These are phyloP conservation scores for Pleurotus tuoliensis DNA, from an alignment of 768 basidiomycete genomes.

Conservation along the genomic window DNA sequence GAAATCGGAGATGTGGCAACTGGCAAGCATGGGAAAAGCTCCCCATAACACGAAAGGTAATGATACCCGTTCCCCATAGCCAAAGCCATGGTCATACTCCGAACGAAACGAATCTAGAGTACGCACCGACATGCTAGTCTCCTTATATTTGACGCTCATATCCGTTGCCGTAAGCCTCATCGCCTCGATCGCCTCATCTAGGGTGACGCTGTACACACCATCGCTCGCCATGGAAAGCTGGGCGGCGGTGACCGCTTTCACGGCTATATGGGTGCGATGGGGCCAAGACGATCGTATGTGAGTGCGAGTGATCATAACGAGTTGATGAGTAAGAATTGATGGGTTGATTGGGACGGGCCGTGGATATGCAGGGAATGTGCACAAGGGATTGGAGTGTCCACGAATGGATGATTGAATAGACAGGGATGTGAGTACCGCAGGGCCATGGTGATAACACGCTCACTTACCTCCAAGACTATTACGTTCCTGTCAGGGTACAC, in stretches of 20 bases:
- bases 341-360: too few relatives aligned
- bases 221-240: constrained; percentile 92
- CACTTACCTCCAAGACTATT: constrained; percentile 77
- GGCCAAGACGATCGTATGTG: not conserved
- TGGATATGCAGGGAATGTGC: too few relatives aligned
- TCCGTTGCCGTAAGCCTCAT: constrained; percentile 92
- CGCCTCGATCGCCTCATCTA: constrained; percentile 95
- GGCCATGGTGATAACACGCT: not conserved
- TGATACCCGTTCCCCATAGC: not conserved
- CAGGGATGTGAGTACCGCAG: not conserved
- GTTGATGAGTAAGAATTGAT: too few relatives aligned
- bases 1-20: not conserved
- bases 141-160: constrained; percentile 95
- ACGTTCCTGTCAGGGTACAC: constrained; percentile 49
- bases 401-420: too few relatives aligned
- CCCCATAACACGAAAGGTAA: not conserved
- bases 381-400: too few relatives aligned
- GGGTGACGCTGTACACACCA: constrained; percentile 79
- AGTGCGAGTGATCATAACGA: not conserved
- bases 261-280: constrained; percentile 43
- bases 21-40: not conserved
- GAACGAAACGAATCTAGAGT: not conserved
- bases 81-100: not conserved
- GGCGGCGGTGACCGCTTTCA: constrained; percentile 91
- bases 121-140: constrained; percentile 86